Conservation (phyloP, 2,329 filamentous ascomycete genomes). For the Phyllosticta paracitricarpa region DNA sequence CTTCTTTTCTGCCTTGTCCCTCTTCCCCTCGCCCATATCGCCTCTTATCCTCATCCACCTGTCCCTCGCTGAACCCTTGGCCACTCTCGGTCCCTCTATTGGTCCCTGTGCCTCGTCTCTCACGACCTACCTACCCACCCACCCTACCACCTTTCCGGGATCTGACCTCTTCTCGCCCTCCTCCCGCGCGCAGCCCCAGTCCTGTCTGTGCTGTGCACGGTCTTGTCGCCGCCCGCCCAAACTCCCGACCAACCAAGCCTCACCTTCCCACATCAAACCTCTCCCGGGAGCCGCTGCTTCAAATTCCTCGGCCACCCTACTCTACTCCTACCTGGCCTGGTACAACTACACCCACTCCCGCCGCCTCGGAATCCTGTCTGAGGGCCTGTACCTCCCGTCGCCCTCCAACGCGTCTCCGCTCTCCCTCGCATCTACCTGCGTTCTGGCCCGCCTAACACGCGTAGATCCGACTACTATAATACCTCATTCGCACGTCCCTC, state of each 20-base stretch:
- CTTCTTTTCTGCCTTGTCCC: background rate
- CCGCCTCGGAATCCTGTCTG: background rate
- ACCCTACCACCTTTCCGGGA: background rate
- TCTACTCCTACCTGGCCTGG: background rate
- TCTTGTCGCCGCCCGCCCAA: background rate
- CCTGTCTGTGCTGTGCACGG: background rate
- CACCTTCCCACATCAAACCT: background rate
- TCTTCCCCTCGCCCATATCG: background rate
- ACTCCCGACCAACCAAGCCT: background rate
- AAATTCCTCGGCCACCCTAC: background rate
- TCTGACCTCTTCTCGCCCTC: background rate
- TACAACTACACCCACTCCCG: background rate
- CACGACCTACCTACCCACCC: too few species aligned
- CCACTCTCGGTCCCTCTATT: background rate
- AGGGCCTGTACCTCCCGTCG: background rate
- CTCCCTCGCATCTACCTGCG: background rate
- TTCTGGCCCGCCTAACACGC: background rate
- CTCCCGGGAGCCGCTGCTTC: background rate
- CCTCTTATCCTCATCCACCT: background rate
- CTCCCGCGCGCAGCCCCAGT: background rate
- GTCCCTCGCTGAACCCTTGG: background rate
- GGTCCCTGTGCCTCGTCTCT: background rate
- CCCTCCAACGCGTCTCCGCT: background rate
- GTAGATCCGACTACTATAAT: background rate
- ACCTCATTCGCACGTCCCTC: background rate